Percentiles rank a stretch among this genome's conserved stretches.
Conservation (phyloP, 345 rosid species). For the Aurinia saxatilis region DNA sequence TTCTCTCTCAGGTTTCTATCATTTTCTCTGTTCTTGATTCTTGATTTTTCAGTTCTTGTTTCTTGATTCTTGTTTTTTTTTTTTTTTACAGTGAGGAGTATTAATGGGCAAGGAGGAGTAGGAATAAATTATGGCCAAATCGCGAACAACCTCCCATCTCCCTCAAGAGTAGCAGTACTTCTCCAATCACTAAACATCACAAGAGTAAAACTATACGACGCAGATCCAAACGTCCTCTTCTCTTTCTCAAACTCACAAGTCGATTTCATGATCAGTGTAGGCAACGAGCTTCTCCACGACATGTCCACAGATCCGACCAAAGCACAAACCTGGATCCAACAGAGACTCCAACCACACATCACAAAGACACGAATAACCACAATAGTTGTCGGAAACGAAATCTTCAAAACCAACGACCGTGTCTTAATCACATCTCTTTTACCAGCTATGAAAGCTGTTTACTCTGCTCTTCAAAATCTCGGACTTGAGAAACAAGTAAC, state of each 20-base stretch:
- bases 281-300: constrained; percentile 45
- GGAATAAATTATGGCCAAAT: constrained; percentile 96
- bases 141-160: constrained; percentile 82
- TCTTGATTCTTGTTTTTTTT: not conserved
- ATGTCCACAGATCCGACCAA: constrained; percentile 50
- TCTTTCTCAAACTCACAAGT: constrained; percentile 66
- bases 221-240: constrained; percentile 68
- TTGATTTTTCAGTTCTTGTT: too few species aligned
- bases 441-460: constrained; percentile 73
- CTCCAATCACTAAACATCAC: constrained; percentile 61
- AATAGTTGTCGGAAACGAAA: constrained; percentile 79
- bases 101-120: constrained; percentile 31
- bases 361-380: constrained; percentile 51
- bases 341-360: constrained; percentile 52
- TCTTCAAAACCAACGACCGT: constrained; percentile 39
- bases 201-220: constrained; percentile 72
- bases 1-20: constrained; percentile 42
- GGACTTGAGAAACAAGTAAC: constrained; percentile 63
- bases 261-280: constrained; percentile 72
- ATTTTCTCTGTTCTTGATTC: too few species aligned
- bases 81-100: not conserved
- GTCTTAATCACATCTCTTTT: constrained; percentile 36
- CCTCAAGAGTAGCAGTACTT: constrained; percentile 47
- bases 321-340: constrained; percentile 64
- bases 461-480: constrained; percentile 39